A percentile compares a stretch with the other conserved stretches of the same genome.
phyloP scores from a whole-genome alignment of 495 filamentous ascomycete genomes.

The Penicillium coffeae region DNA sequence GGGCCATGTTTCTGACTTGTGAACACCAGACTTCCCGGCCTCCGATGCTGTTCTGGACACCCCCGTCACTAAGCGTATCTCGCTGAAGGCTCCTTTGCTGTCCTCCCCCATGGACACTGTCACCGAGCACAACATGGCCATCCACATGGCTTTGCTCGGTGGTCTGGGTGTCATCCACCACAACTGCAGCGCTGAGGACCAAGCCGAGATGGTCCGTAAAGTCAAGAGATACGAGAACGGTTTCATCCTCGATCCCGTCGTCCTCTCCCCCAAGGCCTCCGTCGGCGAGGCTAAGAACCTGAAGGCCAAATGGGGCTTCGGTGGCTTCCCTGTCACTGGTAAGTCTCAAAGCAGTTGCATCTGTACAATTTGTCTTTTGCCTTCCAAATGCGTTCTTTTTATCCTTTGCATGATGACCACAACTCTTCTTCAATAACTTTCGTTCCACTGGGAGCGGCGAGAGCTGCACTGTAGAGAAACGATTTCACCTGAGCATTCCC shows the following conservation, averaged over 20 bases:
- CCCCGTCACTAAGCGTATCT: constrained; percentile 88
- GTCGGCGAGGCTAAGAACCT: constrained; percentile 87
- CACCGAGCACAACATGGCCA: constrained; percentile 98
- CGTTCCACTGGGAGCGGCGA: constrained; percentile 94
- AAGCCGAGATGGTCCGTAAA: constrained; percentile 98
- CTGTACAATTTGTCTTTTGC: neutral
- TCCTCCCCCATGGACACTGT: constrained; percentile 99
- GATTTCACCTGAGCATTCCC: constrained; percentile 40
- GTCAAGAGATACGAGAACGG: constrained; percentile 99
- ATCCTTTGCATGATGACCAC: constrained; percentile 63
- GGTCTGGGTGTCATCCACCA: constrained; percentile 97
- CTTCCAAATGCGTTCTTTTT: constrained; percentile 9
- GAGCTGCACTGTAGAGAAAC: constrained; percentile 77
- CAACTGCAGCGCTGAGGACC: constrained; percentile 92
- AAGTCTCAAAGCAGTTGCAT: constrained; percentile 35
- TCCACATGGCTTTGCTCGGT: constrained; percentile 96
- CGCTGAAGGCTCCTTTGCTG: constrained; percentile 88
- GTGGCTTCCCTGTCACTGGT: constrained; percentile 98
- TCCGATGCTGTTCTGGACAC: constrained; percentile 86
- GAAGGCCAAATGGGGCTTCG: constrained; percentile 98
- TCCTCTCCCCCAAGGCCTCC: constrained; percentile 81
- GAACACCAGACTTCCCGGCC: constrained; percentile 70
- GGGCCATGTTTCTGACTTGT: constrained; percentile 7
- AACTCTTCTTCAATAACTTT: constrained; percentile 87
- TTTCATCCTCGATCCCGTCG: constrained; percentile 95